Base-by-base conservation (phyloP, 805 yeast species). In the Saturnispora bothae region DNA sequence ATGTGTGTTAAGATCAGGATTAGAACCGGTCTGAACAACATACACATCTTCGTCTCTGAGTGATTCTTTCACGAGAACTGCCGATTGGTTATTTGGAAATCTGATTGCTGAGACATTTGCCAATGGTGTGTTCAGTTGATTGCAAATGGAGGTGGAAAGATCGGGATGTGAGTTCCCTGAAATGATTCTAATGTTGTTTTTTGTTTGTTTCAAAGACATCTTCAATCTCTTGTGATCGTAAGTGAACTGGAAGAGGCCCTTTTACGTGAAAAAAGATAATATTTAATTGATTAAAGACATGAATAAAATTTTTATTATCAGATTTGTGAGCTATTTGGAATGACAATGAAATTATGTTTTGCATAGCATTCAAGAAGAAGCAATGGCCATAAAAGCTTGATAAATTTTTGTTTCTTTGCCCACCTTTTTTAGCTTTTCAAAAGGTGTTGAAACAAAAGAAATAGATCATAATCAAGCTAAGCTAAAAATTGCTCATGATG, bases 21-120 rank as follows among this genome's bases (percentile, higher is more conserved):
- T 95, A 48, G 78, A 73, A 23, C 95, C 95, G 1, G 89, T 84
- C 56, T 85, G 96, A 36, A 83, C 65, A 40, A 83, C 78, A 54
- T 76, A 83, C 9, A 83, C 88, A 51, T 85, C 95, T 54, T 86
- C 95, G 53, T 86, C 95, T 60, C 96, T 73, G 19, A 85, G 82
- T 26, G 89, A 77, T 54, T 85, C 95, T 25, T 85, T 88, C 42
- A 85, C 78, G 22, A 85, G 73, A 13, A 89, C 89, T 2, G 94
- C 82, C 2, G 95, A 82, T 61, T 89, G 97, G 50, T 73, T 76
- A 56, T 85, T 89, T 28, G 94, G 76, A 59, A 83, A 84, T 55
- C 84, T 86, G 47, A 81, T 78, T 10, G 86, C 94, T 33, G 80
- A 79, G 17, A 89, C 77, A 43, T 78, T 78, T 35, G 94, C 74